A percentile compares a stretch with the other conserved stretches of the same genome.
These are phyloP conservation scores for Pseudozyma sp. DNA, from an alignment of 1,284 basidiomycete genomes.

Conservation along the genomic window DNA sequence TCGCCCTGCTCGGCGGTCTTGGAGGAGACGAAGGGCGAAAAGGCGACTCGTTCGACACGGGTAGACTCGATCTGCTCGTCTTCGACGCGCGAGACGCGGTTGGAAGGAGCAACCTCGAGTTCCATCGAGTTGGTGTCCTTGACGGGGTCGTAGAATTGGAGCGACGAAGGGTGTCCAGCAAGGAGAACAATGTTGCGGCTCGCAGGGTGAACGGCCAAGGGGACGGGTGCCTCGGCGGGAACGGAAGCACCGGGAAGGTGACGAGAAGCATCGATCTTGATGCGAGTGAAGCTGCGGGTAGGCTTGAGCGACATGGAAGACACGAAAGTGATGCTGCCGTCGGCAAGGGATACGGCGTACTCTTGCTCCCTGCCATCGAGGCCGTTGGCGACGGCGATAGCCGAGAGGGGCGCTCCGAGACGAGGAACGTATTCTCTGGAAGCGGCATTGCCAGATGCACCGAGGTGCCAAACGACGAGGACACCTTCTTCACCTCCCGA, in stretches of 20 bases:
- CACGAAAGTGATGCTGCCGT: constrained; percentile 85
- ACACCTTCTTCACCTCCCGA: constrained; percentile 97
- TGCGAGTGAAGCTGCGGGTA: constrained; percentile 80
- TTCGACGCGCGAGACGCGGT: constrained; percentile 85
- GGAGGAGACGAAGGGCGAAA: constrained; percentile 72
- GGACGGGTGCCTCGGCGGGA: constrained; percentile 31
- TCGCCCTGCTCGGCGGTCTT: constrained; percentile 65
- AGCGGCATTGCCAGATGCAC: constrained; percentile 71
- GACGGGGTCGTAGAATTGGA: constrained; percentile 87
- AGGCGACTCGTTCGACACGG: constrained; percentile 78
- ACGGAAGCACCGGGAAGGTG: constrained; percentile 30
- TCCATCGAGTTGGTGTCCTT: constrained; percentile 82
- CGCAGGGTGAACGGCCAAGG: constrained; percentile 61
- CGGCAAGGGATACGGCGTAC: constrained; percentile 83
- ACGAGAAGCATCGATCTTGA: constrained; percentile 74
- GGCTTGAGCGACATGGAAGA: constrained; percentile 79
- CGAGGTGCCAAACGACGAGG: constrained; percentile 83
- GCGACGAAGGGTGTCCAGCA: constrained; percentile 91
- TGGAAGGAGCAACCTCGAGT: constrained; percentile 92
- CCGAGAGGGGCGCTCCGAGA: constrained; percentile 83
- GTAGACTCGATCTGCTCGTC: constrained; percentile 83
- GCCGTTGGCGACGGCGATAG: constrained; percentile 75
- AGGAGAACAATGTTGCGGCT: constrained; percentile 76
- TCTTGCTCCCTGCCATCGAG: constrained; percentile 77
- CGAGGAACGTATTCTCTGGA: constrained; percentile 81